These are phyloP conservation scores for Parastagonospora nodorum DNA, from an alignment of 2,329 filamentous ascomycete genomes.

Conservation along the genomic window DNA sequence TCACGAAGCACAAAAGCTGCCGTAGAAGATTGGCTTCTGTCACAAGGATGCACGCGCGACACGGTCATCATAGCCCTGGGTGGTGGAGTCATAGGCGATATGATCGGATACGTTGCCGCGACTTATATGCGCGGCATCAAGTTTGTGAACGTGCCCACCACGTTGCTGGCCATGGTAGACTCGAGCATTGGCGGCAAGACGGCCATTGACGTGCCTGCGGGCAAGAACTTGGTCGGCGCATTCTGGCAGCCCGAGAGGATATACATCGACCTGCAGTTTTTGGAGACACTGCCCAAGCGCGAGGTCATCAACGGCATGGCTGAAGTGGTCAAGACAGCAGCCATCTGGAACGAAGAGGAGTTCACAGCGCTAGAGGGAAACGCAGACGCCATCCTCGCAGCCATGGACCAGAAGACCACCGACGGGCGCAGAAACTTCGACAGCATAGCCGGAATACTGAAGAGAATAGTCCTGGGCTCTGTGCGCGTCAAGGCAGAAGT, in stretches of 20 bases:
- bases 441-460: conserved; percentile 63
- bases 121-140: conserved; percentile 98
- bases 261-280: conserved; percentile 90
- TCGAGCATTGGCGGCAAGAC: conserved; percentile 98
- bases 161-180: conserved; percentile 94
- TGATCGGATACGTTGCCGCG: conserved; percentile 96
- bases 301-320: conserved; percentile 99
- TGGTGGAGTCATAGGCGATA: conserved; percentile 95
- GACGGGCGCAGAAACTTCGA: conserved; percentile 66
- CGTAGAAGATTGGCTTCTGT: conserved; percentile 97
- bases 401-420: conserved; percentile 67
- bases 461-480: conserved; percentile 78
- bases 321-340: conserved; percentile 96
- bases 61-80: conserved; percentile 94
- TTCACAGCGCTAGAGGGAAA: conserved; percentile 85
- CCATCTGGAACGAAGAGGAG: conserved; percentile 90
- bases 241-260: conserved; percentile 97
- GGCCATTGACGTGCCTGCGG: conserved; percentile 92
- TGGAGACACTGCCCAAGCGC: conserved; percentile 85
- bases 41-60: conserved; percentile 89
- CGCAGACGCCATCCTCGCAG: conserved; percentile 74
- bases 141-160: conserved; percentile 96
- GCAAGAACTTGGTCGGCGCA: conserved; percentile 93
- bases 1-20: conserved; percentile 90
- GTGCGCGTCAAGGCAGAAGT: conserved; percentile 94